phyloP scores from a whole-genome alignment of 805 yeast genomes.

The Sugiyamaella lignohabitans region DNA sequence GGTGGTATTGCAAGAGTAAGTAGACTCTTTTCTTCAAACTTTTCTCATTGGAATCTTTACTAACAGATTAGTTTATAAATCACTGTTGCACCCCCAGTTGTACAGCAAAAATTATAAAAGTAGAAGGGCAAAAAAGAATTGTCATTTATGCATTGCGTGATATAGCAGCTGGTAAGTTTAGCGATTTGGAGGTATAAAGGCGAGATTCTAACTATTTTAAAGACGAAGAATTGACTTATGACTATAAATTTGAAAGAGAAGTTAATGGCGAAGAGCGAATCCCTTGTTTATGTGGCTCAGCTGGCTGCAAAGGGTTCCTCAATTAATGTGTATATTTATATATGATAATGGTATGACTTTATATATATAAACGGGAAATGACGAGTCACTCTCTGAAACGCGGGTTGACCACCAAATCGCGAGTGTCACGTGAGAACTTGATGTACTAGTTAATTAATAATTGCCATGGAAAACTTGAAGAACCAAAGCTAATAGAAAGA shows the following conservation, averaged over 20 bases:
- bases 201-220: slow-evolving; percentile 6
- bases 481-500: no score
- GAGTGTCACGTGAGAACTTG: no score
- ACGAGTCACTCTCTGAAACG: no score
- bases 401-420: no score
- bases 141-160: slow-evolving; percentile 91
- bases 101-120: slow-evolving; percentile 92
- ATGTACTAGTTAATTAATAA: no score
- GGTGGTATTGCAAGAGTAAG: slow-evolving; percentile 84
- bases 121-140: slow-evolving; percentile 87
- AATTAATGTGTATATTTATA: slow-evolving; percentile 43
- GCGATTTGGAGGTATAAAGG: no score
- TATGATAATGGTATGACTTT: neutral
- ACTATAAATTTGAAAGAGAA: slow-evolving; percentile 91
- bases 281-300: slow-evolving; percentile 91
- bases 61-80: slow-evolving; percentile 55
- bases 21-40: no score
- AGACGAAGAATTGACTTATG: slow-evolving; percentile 78
- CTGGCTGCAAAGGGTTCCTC: slow-evolving; percentile 86
- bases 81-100: slow-evolving; percentile 98
- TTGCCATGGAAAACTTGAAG: no score
- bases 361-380: no score
- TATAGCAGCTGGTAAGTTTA: slow-evolving; percentile 68
- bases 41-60: neutral
- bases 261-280: slow-evolving; percentile 81